phyloP scores from a whole-genome alignment of 2,329 filamentous ascomycete genomes.

The Fusarium algeriense region DNA sequence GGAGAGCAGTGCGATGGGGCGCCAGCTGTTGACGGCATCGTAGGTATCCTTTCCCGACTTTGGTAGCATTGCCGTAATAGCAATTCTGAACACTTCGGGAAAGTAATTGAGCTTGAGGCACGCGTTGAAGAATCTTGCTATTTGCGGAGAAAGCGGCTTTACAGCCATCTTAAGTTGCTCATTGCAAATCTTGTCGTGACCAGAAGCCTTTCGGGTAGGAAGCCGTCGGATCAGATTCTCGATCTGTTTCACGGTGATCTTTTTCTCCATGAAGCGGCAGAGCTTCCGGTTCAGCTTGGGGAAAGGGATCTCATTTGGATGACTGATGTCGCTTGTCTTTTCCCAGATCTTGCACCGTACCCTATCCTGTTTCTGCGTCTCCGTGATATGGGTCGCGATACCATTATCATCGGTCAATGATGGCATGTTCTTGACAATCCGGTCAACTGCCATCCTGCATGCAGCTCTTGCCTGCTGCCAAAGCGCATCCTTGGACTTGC shows the following conservation, averaged over 20 bases:
- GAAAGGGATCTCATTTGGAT: background rate
- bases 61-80: slow-evolving; percentile 3
- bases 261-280: background rate
- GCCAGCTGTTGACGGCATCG: slow-evolving; percentile 4
- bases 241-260: background rate
- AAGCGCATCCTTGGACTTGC: background rate
- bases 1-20: slow-evolving; percentile 9
- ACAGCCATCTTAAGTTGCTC: slow-evolving; percentile 6
- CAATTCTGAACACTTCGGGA: background rate
- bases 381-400: background rate
- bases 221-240: background rate
- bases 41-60: slow-evolving; percentile 8
- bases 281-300: background rate
- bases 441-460: background rate
- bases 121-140: background rate
- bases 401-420: background rate
- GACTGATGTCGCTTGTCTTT: background rate
- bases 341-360: background rate
- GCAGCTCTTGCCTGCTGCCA: background rate
- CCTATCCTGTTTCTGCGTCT: background rate
- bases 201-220: background rate
- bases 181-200: slow-evolving; percentile 9
- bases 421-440: background rate
- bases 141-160: background rate
- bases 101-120: background rate